phyloP scores from a whole-genome alignment of 768 basidiomycete species.

The Boletus barrowsii region DNA sequence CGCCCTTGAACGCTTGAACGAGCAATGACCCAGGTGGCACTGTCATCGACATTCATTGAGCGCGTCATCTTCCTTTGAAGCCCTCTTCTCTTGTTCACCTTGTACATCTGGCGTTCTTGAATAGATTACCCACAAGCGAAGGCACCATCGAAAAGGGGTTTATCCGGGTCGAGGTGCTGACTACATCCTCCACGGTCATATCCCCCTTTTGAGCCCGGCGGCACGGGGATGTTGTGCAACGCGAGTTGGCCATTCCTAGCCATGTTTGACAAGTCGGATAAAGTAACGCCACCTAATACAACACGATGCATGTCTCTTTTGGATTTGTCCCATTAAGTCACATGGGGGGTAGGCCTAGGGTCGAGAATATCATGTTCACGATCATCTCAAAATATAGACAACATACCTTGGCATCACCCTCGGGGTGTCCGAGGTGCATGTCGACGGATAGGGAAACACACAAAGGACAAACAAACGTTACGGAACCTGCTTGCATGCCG shows the following conservation, averaged over 20 bases:
- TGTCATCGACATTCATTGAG: too few relatives aligned
- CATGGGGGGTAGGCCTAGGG: too few relatives aligned
- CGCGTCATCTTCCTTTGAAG: neutral
- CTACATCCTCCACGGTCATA: neutral
- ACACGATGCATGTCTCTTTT: neutral
- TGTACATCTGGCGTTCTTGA: too few relatives aligned
- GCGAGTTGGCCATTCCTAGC: too few relatives aligned
- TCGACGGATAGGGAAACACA: neutral
- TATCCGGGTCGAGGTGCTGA: neutral
- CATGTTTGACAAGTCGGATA: too few relatives aligned
- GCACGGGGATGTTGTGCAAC: too few relatives aligned
- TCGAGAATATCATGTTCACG: too few relatives aligned
- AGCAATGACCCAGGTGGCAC: neutral
- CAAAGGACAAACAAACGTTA: neutral
- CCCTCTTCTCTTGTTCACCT: neutral
- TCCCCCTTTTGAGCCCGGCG: neutral
- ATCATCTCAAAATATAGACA: neutral
- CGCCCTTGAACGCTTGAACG: neutral
- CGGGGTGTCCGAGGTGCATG: slow-evolving; percentile 10
- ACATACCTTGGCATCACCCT: neutral
- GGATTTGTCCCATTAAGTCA: too few relatives aligned
- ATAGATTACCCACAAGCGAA: too few relatives aligned
- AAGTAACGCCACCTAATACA: neutral
- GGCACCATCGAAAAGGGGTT: neutral
- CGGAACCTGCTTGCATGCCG: neutral